phyloP scores from a whole-genome alignment of 352 stramenopile species.

The Albugo candida region DNA sequence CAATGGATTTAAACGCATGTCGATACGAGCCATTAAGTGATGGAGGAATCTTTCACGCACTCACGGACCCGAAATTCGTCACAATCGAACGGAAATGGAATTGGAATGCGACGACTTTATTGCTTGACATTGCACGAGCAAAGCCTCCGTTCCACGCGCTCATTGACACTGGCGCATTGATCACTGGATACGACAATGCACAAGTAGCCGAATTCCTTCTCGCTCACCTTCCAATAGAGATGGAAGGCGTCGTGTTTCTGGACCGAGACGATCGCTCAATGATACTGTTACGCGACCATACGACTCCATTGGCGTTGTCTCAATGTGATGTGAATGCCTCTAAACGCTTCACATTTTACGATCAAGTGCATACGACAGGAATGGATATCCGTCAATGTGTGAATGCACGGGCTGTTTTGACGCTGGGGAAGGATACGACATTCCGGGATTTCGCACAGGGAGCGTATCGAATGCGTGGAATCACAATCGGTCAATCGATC shows the following conservation, averaged over 20 bases:
- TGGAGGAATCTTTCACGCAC: conserved; percentile 94
- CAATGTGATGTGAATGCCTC: conserved; percentile 70
- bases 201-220: conserved; percentile 75
- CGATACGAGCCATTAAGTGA: conserved; percentile 97
- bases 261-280: conserved; percentile 78
- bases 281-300: conserved; percentile 88
- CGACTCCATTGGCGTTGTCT: conserved; percentile 84
- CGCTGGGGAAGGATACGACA: conserved; percentile 94
- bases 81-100: conserved; percentile 69
- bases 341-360: conserved; percentile 86
- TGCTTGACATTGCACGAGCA: conserved; percentile 56
- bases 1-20: conserved; percentile 96
- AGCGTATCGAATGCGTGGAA: conserved; percentile 83
- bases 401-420: conserved; percentile 76
- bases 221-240: conserved; percentile 37
- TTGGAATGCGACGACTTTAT: conserved; percentile 50
- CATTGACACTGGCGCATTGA: conserved; percentile 83
- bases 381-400: conserved; percentile 87
- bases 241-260: conserved; percentile 84
- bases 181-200: conserved; percentile 80
- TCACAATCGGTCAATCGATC: conserved; percentile 84
- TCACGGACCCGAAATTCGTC: conserved; percentile 87
- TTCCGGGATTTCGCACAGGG: conserved; percentile 86
- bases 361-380: conserved; percentile 86
- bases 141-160: conserved; percentile 68